phyloP scores from a whole-genome alignment of 169 alveolate genomes.

The Eimeria necatrix region DNA sequence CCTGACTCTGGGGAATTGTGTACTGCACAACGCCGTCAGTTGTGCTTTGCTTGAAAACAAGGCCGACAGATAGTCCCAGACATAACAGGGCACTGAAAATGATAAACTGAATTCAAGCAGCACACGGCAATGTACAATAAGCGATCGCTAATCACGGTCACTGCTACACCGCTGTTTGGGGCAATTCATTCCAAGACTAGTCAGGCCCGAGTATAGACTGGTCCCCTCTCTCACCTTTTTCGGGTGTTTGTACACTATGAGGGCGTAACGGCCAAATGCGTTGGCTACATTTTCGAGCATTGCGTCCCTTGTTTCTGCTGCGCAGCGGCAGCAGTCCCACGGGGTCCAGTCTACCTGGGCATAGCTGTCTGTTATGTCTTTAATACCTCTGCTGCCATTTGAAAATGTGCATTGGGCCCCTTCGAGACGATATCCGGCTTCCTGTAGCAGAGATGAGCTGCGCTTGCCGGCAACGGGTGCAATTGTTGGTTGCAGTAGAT shows the following conservation, averaged over 20 bases:
- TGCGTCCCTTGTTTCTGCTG: conserved; percentile 65
- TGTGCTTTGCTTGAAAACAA: conserved; percentile 36
- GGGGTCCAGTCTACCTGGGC: conserved; percentile 61
- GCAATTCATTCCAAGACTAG: not conserved
- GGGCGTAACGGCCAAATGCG: conserved; percentile 66
- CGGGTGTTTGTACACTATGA: conserved; percentile 74
- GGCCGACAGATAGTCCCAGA: conserved; percentile 68
- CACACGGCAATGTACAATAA: not conserved
- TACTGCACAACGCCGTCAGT: conserved; percentile 72
- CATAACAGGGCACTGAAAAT: conserved; percentile 50
- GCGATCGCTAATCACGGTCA: not conserved
- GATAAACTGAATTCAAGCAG: conserved; percentile 65
- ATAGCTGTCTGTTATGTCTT: conserved; percentile 17
- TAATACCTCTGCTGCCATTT: not conserved
- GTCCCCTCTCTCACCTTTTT: conserved; percentile 18
- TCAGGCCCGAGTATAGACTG: not conserved
- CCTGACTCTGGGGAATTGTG: conserved; percentile 71
- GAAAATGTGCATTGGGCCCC: not conserved
- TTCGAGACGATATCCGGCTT: not conserved
- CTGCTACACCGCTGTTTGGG: not conserved
- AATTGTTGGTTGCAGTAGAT: conserved; percentile 13
- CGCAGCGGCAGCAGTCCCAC: conserved; percentile 75
- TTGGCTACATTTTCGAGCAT: conserved; percentile 54
- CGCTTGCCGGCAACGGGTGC: not conserved
- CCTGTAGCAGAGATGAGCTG: not conserved